These are phyloP conservation scores for Suhomyces canberraensis DNA, from an alignment of 805 yeast species.

Conservation along the genomic window DNA sequence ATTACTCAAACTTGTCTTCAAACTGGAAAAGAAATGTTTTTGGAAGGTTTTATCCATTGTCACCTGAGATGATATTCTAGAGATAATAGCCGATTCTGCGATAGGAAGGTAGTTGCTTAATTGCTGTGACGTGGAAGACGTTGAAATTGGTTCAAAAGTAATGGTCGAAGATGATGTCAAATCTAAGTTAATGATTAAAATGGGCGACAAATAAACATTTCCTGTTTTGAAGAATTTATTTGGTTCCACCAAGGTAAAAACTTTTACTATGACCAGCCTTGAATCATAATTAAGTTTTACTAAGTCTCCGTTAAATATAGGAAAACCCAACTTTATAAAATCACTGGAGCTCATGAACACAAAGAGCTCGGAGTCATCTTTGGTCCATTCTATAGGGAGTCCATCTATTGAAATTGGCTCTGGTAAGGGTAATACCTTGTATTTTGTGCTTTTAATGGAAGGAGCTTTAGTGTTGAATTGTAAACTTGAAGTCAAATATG, in stretches of 20 bases:
- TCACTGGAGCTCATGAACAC: conserved; percentile 45
- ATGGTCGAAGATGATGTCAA: conserved; percentile 22
- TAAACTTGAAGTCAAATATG: conserved; percentile 30
- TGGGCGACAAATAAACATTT: conserved; percentile 58
- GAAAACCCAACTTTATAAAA: conserved; percentile 49
- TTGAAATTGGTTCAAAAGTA: conserved; percentile 16
- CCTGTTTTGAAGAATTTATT: conserved; percentile 36
- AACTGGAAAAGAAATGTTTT: conserved; percentile 54
- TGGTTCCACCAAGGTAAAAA: conserved; percentile 67
- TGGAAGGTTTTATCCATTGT: conserved; percentile 65
- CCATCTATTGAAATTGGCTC: conserved; percentile 23
- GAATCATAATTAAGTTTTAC: conserved; percentile 31
- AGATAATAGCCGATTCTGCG: conserved; percentile 63
- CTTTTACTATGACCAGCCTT: conserved; percentile 29
- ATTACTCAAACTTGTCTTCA: conserved; percentile 60
- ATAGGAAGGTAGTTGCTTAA: conserved; percentile 36
- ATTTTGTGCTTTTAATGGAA: conserved; percentile 6
- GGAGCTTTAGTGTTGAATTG: conserved; percentile 12
- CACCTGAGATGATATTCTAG: conserved; percentile 65
- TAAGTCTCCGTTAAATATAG: conserved; percentile 68
- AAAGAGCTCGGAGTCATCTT: conserved; percentile 38
- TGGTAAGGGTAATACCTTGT: conserved; percentile 28
- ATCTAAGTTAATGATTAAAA: conserved; percentile 50
- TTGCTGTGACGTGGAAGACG: conserved; percentile 7
- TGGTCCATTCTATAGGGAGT: conserved; percentile 19